Evolutionary conservation across 2,329 filamentous ascomycete genomes (phyloP), one percentile per base, ranked within the genome.

Genomic region (Stagonosporopsis chrysanthemi): DNA sequence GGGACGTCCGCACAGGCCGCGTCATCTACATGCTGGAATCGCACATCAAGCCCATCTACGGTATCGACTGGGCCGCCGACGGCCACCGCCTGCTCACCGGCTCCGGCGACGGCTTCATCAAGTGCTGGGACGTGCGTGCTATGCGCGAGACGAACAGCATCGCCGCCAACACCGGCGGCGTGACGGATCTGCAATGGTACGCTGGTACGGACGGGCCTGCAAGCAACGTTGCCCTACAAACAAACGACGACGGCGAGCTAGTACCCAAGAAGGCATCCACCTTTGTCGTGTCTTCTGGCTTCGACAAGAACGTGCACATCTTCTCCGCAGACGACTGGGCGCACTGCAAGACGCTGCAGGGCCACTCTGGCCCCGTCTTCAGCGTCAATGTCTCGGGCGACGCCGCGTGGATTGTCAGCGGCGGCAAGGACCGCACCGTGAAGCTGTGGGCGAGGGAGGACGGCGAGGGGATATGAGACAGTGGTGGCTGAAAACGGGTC

Each of bases 281-380:
- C 0, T 97, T 97, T 77, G 90, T 99, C 65, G 89, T 97, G 3
- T 92, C 88, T 3, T 88, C 89, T 66, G 95, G 95, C 0, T 98
- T 98, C 72, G 95, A 99, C 79, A 92, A 90, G 75, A 94, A 92
- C 67, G 90, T 99, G 77, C 97, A 97, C 74, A 85, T 99, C 65
- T 98, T 96, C 78, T 97, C 92, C 6, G 92, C 92, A 2, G 95
- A 99, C 74, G 94, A 99, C 78, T 99, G 95, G 93, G 89, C 90
- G 1, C 79, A 96, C 56, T 87, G 93, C 59, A 96, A 96, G 78
- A 91, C 88, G 15, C 80, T 99, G 56, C 91, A 89, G 67, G 95
- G 93, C 0, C 95, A 99, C 77, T 92, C 92, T 1, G 93, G 92
- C 2, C 95, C 96, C 38, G 93, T 99, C 11, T 86, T 96, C 49